phyloP scores from a whole-genome alignment of 768 basidiomycete genomes.

The Ramaria rubella region DNA sequence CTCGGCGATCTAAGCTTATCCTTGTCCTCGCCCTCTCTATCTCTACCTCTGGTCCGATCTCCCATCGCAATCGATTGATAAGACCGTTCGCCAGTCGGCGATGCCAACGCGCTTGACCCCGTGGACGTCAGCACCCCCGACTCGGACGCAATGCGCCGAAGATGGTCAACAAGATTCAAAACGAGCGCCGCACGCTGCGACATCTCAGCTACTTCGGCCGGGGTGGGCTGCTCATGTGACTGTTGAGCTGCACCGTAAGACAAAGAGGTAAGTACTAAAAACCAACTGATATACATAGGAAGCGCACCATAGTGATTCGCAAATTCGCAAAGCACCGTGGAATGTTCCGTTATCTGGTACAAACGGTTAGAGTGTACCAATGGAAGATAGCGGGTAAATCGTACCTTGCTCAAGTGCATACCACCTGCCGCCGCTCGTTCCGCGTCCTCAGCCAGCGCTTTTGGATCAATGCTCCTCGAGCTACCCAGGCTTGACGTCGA shows the following conservation, averaged over 20 bases:
- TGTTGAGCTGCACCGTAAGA: conserved; percentile 12
- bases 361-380: not conserved
- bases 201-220: conserved; percentile 64
- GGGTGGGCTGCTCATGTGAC: conserved; percentile 44
- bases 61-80: conserved; percentile 49
- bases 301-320: conserved; percentile 59
- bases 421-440: conserved; percentile 33
- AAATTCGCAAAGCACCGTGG: conserved; percentile 53
- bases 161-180: conserved; percentile 59
- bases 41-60: not conserved
- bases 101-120: conserved; percentile 22
- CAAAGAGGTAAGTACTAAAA: conserved; percentile 11
- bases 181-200: conserved; percentile 57
- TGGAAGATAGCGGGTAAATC: not conserved
- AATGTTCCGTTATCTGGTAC: conserved; percentile 55
- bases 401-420: conserved; percentile 18
- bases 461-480: not conserved
- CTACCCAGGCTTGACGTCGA: too few relatives aligned
- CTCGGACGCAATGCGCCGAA: conserved; percentile 37
- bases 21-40: not conserved
- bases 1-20: not conserved
- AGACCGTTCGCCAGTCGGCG: conserved; percentile 28
- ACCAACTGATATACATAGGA: not conserved
- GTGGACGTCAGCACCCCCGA: conserved; percentile 14
- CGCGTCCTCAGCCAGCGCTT: conserved; percentile 24